Base-by-base conservation (phyloP, 2,329 filamentous ascomycete species). In the Rasamsonia emersonii region DNA sequence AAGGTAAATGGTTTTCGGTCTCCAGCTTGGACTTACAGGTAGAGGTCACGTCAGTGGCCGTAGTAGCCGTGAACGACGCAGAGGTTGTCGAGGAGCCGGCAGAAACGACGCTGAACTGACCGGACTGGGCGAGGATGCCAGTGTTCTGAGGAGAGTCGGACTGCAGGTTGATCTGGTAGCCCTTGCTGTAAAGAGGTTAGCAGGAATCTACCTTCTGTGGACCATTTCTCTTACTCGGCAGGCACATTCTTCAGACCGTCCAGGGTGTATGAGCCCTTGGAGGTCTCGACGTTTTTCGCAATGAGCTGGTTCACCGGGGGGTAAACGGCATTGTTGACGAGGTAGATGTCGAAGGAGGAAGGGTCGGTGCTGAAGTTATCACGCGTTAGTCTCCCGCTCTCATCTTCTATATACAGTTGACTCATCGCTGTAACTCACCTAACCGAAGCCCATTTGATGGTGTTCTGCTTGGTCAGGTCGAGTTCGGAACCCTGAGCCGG, bases 131-230 rank as follows among this genome's bases (percentile, higher is more conserved):
- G 18, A 66, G 46, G 37, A 65, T 64, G 21, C 61, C 62, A 20
- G 33, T 50, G 43, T 58, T 59, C 17, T 41, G 37, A 10, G 35
- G 33, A 2, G 37, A 33, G 36, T 52, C 51, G 30, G 58, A 56
- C 33, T 59, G 30, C 35, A 63, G 49, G 45, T 65, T 63, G 53
- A 65, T 50, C 36, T 61, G 61, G 45, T 63, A 65, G 29, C 52
- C 56, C 11, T 42, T 28, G 28, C 58, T 57, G 24, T 40, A 40
- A 4, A 24, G 11, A 19, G 13, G 24, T 28, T 30, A 17, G 27
- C 24, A 9, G 14, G 6, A 7, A 11, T 16, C 11, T 8, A 11
- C 8, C 21, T 16, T 10, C n/a, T 7, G 24, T 24, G 5, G 26
- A 9, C 4, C 18, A 13, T 18, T 35, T 28, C 4, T 13, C 46